Conservation (phyloP, 202 grass and related monocot species). For the Setaria italica region DNA sequence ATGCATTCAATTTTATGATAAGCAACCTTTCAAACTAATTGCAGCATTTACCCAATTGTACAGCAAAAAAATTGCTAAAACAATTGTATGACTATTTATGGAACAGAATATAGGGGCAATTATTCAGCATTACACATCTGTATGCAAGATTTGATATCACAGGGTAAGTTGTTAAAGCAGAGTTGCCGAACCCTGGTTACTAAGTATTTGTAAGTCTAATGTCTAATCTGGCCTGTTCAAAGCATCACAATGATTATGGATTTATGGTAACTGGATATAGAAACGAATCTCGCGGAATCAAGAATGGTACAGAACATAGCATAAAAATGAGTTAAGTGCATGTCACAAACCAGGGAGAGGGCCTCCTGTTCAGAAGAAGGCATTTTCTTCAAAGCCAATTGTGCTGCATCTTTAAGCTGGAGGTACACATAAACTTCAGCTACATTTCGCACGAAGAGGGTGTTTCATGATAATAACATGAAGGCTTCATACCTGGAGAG, state of each 20-base stretch:
- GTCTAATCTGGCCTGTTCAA: background rate
- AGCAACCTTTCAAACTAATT: background rate
- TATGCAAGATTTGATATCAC: constrained; percentile 9
- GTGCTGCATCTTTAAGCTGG: constrained; percentile 97
- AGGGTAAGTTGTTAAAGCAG: background rate
- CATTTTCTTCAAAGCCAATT: constrained; percentile 99
- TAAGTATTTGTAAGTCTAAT: constrained; percentile 4
- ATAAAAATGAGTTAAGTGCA: constrained; percentile 30
- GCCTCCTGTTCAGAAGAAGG: constrained; percentile 97
- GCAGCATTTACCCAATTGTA: background rate
- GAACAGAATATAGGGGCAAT: background rate
- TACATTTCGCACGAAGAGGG: constrained; percentile 17
- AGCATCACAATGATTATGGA: constrained; percentile 15
- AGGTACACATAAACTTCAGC: constrained; percentile 43
- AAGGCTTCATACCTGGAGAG: constrained; percentile 76
- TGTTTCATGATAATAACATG: constrained; percentile 18
- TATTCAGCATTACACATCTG: background rate
- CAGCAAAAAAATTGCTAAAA: constrained; percentile 8
- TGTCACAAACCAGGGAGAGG: constrained; percentile 80
- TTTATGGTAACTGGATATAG: constrained; percentile 21
- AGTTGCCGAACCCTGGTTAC: background rate
- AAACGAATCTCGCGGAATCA: constrained; percentile 15
- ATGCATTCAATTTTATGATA: constrained; percentile 29
- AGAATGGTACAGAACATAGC: constrained; percentile 1
- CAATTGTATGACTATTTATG: background rate